Percentiles rank a stretch among this genome's conserved stretches.
These are phyloP conservation scores for Phialophora macrospora DNA, from an alignment of 2,329 filamentous ascomycete species.

Conservation along the genomic window DNA sequence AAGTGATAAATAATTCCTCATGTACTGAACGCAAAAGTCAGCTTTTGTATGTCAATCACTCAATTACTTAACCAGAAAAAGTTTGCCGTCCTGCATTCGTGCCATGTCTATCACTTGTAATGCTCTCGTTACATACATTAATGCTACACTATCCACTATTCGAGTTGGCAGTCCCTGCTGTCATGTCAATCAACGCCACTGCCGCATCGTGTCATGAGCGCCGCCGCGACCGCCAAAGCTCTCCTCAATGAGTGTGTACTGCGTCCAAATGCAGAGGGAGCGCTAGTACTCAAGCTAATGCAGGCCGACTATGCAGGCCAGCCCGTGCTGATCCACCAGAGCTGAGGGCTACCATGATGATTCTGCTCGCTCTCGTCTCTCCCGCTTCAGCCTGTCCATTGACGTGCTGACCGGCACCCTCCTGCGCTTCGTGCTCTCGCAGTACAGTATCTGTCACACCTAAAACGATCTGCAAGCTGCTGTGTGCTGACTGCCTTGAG, in stretches of 20 bases:
- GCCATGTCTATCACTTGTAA: not conserved
- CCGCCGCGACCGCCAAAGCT: no score
- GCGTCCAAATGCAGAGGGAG: not conserved
- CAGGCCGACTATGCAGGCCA: constrained; percentile 17
- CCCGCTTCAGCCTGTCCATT: not conserved
- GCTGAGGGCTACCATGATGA: not conserved
- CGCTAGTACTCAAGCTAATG: constrained; percentile 12
- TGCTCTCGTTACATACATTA: not conserved
- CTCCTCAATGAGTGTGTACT: no score
- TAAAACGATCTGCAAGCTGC: not conserved
- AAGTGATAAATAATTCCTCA: not conserved
- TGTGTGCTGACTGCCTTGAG: not conserved
- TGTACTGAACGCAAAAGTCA: not conserved
- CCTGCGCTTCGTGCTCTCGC: not conserved
- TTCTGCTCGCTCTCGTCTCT: constrained; percentile 1
- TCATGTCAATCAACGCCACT: not conserved
- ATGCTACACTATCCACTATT: not conserved
- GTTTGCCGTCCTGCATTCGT: not conserved
- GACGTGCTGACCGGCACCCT: not conserved
- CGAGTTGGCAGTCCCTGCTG: not conserved
- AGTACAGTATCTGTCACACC: not conserved
- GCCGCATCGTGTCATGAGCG: not conserved
- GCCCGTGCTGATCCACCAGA: not conserved
- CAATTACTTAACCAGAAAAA: not conserved
- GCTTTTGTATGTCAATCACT: not conserved